These are phyloP conservation scores for Hygrophila difformis DNA, from an alignment of 257 asterid species.

Conservation along the genomic window DNA sequence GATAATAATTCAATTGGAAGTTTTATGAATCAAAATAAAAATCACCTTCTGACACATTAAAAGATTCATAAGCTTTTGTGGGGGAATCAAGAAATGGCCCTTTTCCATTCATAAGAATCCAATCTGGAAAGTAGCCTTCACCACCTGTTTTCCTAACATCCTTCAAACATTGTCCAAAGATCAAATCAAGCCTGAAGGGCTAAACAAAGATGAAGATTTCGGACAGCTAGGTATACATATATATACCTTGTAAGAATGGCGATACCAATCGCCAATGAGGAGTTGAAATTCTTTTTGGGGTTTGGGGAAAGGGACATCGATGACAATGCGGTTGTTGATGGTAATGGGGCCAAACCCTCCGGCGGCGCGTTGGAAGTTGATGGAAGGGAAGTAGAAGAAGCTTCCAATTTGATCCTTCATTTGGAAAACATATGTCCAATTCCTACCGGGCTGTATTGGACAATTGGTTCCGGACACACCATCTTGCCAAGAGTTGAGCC, in stretches of 20 bases:
- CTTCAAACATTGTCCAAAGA: conserved; percentile 15
- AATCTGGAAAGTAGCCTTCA: conserved; percentile 12
- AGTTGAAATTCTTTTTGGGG: conserved; percentile 85
- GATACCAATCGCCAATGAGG: conserved; percentile 79
- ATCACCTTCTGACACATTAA: conserved; percentile 17
- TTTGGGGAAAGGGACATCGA: conserved; percentile 56
- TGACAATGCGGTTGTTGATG: conserved; percentile 65
- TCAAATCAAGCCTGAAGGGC: too few species aligned
- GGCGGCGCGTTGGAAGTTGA: conserved; percentile 60
- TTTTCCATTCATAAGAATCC: conserved; percentile 71
- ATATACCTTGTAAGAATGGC: conserved; percentile 78
- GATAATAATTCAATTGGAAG: too few species aligned
- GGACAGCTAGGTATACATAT: too few species aligned
- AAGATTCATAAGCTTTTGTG: conserved; percentile 27
- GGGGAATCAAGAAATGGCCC: conserved; percentile 32
- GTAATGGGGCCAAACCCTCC: conserved; percentile 88
- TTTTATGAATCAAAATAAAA: conserved; percentile 6
- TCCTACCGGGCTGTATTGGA: conserved; percentile 94
- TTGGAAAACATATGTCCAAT: conserved; percentile 94
- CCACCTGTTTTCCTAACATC: conserved; percentile 18
- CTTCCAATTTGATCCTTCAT: conserved; percentile 95
- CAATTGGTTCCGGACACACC: conserved; percentile 92
- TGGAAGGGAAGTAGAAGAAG: conserved; percentile 84
- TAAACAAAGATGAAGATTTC: conserved; percentile 9
- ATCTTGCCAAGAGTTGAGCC: conserved; percentile 90